Evolutionary conservation across 345 rosid genomes (phyloP), one percentile per base, ranked within the genome.

Genomic region (Linum lewisii): DNA sequence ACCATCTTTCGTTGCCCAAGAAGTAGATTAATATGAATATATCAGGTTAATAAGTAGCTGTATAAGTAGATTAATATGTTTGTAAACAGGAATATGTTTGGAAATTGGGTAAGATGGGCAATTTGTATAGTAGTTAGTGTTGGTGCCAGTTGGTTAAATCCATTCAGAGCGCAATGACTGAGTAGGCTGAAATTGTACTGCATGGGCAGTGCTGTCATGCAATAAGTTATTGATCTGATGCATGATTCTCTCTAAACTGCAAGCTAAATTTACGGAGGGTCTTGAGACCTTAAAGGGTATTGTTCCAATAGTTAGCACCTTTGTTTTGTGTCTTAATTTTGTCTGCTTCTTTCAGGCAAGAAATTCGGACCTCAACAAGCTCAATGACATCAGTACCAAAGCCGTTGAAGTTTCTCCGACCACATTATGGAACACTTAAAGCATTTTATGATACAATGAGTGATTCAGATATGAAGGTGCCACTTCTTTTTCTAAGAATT

Each of bases 301-400:
- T 42, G 9, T 29, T 29, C 34, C 47, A 16, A 16, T 16, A 42
- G 47, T 16, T 7, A 42, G 47, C 47, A 42, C 47, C 11, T 42
- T 42, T 10, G 47, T 16, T 42, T 16, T 42, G 47, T 42, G 47
- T 42, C 18, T 42, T 42, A 16, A 42, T 42, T 29, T 29, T 5
- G 47, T 42, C 47, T 52, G 34, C 19, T 20, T 18, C 52, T 26
- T 69, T 55, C 66, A 93, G 99, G 83, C 92, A 87, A 66, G 99
- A 89, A 71, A 90, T 93, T 24, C 84, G 96, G 21, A 82, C 85
- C 24, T 73, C 99, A 58, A 93, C 97, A 5, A 89, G 97, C 75
- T 93, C 99, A 24, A 89, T 93, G 99, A 93, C 99, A 21, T 89
- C 97, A 25, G 97, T 89, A 71, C 99, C 97, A 21, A 93, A 93